phyloP scores from a whole-genome alignment of 2,329 filamentous ascomycete species.

The Trichoderma harzianum region DNA sequence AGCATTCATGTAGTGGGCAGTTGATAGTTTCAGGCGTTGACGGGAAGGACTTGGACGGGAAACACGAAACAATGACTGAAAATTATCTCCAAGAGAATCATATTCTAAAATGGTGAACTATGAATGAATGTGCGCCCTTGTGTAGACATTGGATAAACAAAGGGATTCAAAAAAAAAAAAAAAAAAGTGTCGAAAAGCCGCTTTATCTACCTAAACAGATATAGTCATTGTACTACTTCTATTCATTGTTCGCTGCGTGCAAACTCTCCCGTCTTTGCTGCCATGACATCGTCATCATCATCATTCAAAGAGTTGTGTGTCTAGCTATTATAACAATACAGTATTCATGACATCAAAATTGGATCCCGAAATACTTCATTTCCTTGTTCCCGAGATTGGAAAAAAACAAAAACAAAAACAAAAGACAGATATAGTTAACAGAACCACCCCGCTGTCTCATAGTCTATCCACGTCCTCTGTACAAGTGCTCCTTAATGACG shows the following conservation, averaged over 20 bases:
- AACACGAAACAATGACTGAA: neutral
- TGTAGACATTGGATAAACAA: neutral
- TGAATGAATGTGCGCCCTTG: neutral
- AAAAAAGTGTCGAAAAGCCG: neutral
- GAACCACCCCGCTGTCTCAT: neutral
- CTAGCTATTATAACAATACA: conserved; percentile 1
- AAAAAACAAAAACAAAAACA: neutral
- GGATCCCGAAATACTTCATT: neutral
- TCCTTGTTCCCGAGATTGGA: neutral
- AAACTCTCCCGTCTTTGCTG: neutral
- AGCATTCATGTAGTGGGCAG: neutral
- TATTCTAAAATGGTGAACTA: neutral
- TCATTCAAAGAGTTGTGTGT: neutral
- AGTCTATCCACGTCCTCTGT: neutral
- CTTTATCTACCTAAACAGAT: neutral
- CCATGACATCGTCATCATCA: neutral
- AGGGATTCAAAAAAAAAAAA: neutral
- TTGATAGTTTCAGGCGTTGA: neutral
- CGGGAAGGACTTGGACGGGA: neutral
- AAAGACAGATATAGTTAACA: neutral
- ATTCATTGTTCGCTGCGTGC: neutral
- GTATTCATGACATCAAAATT: neutral
- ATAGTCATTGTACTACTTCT: neutral
- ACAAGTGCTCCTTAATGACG: conserved; percentile 7
- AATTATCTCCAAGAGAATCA: neutral